Conservation (phyloP, 2,329 filamentous ascomycete species). For the Beauveria asiatica region DNA sequence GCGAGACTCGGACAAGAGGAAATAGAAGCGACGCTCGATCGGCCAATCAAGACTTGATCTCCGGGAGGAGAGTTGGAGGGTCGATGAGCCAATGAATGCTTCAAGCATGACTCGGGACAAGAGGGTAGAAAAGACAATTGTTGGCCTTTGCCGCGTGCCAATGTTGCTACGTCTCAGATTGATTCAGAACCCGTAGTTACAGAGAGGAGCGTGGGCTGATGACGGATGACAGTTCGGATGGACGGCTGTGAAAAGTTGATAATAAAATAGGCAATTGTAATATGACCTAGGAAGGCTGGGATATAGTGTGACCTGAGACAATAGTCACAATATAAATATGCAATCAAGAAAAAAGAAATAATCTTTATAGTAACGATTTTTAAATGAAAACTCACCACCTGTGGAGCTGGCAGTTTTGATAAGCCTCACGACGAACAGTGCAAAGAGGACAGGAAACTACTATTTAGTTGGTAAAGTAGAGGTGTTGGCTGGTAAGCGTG, state of each 20-base stretch:
- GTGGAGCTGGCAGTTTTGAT: too few species aligned
- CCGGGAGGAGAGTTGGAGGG: background rate
- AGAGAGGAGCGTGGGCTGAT: background rate
- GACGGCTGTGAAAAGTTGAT: background rate
- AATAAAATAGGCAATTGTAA: background rate
- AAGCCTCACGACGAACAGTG: too few species aligned
- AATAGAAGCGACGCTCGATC: background rate
- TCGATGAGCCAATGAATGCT: background rate
- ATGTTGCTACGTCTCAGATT: background rate
- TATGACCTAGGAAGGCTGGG: background rate
- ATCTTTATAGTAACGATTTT: too few species aligned
- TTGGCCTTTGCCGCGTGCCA: background rate
- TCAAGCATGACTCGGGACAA: background rate
- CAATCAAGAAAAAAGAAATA: background rate
- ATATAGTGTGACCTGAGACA: background rate
- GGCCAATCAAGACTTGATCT: background rate
- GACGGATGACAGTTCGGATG: background rate
- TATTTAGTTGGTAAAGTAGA: too few species aligned
- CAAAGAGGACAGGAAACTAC: too few species aligned
- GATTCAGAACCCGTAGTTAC: too few species aligned
- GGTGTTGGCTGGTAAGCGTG: too few species aligned
- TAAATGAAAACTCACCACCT: background rate
- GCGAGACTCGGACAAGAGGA: background rate
- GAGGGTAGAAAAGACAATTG: background rate
- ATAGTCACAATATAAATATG: background rate